A percentile compares a stretch with the other conserved stretches of the same genome.
Conservation (phyloP, 1,139 yeast genomes). For the Ashbya aceris region DNA sequence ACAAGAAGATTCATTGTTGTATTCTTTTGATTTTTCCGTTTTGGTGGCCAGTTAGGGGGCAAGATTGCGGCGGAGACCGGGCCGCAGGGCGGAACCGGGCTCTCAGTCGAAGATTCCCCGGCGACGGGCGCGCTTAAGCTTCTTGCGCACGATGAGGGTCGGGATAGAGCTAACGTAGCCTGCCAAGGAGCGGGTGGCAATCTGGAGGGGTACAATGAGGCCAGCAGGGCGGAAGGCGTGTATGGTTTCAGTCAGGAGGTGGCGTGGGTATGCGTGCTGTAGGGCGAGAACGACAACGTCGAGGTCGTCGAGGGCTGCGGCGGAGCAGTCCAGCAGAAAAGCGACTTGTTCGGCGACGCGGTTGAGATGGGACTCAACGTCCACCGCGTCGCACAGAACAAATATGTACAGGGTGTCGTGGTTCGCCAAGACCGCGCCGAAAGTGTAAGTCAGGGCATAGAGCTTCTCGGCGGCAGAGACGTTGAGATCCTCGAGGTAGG, state of each 20-base stretch:
- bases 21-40: too few relatives aligned
- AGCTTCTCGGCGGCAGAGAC: constrained; percentile 44
- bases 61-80: too few relatives aligned
- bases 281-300: constrained; percentile 24
- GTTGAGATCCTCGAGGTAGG: constrained; percentile 76
- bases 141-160: constrained; percentile 82
- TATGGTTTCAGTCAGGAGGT: constrained; percentile 71
- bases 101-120: constrained; percentile 23
- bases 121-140: constrained; percentile 64
- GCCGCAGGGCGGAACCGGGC: neutral
- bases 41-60: too few relatives aligned
- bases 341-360: constrained; percentile 17
- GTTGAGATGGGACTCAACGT: constrained; percentile 15
- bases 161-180: constrained; percentile 55
- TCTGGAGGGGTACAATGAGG: constrained; percentile 48
- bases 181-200: constrained; percentile 24
- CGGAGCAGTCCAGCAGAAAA: constrained; percentile 26
- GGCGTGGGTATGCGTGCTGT: constrained; percentile 76
- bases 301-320: constrained; percentile 21
- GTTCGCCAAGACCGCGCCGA: constrained; percentile 78
- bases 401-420: constrained; percentile 76
- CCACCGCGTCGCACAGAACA: constrained; percentile 11
- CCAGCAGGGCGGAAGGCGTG: constrained; percentile 76
- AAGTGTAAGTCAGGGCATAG: constrained; percentile 82
- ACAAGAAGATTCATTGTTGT: too few relatives aligned